Evolutionary conservation across 352 stramenopile species (phyloP), one percentile per base, ranked within the genome.

Genomic region (Pythium phragmitis): DNA sequence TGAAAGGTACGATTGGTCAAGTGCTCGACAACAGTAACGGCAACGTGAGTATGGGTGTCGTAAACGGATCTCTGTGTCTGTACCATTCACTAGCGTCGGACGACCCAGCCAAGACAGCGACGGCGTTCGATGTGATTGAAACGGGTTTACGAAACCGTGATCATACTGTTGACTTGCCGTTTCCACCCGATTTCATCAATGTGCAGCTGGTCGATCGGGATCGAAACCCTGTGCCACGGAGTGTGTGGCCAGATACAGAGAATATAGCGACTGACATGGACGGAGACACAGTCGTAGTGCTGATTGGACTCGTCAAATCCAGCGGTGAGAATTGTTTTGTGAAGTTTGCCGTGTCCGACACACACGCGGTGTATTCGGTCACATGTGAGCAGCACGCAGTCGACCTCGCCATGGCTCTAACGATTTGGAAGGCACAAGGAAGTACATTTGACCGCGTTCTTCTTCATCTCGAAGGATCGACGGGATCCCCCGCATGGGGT

Each of bases 1-100:
- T 62, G 21, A 60, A 62, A 21, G 60, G 60, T 17, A 52, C 60
- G 6, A 4, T 3, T 21, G 60, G 43, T 12, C 60, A 68, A 21
- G 16, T 68, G 14, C 53, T 67, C 7, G 60, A 67, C 34, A 67
- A 67, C 36, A 23, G 16, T 5, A 67, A 67, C 39, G 37, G 60
- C 3, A 67, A 67, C 33, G 50, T 67, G 1, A 2, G n/a, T 1
- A n/a, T 13, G 1, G 60, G 41, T 47, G 17, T 67, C 4, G 60
- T 43, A 5, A 67, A 67, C 19, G 60, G 60, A 26, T 49, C 50
- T 2, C 17, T 13, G 6, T 67, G 60, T 30, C 14, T 13, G 36
- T 59, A 67, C 13, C 50, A 67, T 17, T 67, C 60, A 16, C 17
- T 67, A 2, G 60, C 37, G 12, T 67, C 50, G 60, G 43, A 67